phyloP scores from a whole-genome alignment of 148 eudicot genomes.

The Agrostemma githago region DNA sequence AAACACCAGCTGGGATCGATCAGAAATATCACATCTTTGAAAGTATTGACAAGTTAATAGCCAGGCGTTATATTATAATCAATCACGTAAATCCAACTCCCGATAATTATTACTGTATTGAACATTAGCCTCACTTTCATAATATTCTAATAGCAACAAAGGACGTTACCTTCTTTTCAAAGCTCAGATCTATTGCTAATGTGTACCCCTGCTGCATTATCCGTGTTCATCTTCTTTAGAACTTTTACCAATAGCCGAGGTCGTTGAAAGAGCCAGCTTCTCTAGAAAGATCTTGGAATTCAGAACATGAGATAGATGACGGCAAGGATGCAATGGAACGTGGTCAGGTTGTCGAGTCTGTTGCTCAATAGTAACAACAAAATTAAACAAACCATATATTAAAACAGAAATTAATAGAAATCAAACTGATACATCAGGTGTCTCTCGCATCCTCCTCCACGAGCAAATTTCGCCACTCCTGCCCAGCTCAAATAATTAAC shows the following conservation, averaged over 20 bases:
- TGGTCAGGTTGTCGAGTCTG: no score
- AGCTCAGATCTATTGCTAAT: conserved; percentile 83
- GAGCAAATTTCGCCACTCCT: no score
- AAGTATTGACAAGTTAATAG: background rate
- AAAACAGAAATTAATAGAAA: no score
- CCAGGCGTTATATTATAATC: background rate
- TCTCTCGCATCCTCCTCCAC: no score
- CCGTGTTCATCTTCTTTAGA: conserved; percentile 34
- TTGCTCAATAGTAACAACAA: no score
- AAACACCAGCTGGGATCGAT: background rate
- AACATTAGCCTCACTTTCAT: background rate
- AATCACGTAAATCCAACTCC: background rate
- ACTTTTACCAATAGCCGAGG: conserved; percentile 24
- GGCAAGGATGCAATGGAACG: no score
- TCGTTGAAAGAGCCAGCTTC: conserved; percentile 47
- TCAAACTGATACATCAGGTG: no score
- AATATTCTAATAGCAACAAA: background rate
- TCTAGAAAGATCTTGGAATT: no score
- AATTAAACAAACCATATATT: no score
- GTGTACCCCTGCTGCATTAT: conserved; percentile 40
- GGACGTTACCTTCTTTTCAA: conserved; percentile 74
- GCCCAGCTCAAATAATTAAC: no score
- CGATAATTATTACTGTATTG: no score
- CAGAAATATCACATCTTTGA: background rate
- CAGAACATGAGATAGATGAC: no score